phyloP scores from a whole-genome alignment of 208 protist genomes.

The Wallacemonas sp. region DNA sequence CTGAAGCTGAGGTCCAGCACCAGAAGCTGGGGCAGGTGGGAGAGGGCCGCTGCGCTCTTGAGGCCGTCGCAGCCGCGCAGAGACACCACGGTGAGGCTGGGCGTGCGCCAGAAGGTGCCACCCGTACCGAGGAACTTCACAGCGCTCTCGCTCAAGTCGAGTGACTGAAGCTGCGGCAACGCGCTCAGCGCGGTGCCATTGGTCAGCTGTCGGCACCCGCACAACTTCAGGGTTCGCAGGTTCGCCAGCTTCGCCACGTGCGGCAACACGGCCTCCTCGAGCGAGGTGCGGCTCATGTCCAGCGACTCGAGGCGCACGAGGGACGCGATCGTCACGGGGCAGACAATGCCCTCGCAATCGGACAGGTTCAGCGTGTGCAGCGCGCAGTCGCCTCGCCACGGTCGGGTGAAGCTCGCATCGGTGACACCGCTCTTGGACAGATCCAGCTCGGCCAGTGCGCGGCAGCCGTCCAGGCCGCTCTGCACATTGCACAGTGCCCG shows the following conservation, averaged over 20 bases:
- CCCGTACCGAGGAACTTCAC: constrained; percentile 17
- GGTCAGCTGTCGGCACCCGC: constrained; percentile 26
- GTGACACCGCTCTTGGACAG: constrained; percentile 34
- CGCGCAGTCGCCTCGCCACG: constrained; percentile 6
- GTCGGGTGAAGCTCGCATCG: constrained; percentile 24
- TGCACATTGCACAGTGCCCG: constrained; percentile 24
- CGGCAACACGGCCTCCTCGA: constrained; percentile 2
- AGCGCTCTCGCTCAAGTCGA: constrained; percentile 32
- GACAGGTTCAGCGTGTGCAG: constrained; percentile 25
- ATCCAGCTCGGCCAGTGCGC: constrained; percentile 25
- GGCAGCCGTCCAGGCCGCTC: constrained; percentile 24
- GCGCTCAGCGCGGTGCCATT: constrained; percentile 30
- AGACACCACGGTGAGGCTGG: constrained; percentile 16
- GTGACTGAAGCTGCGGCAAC: constrained; percentile 23
- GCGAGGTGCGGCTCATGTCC: constrained; percentile 19
- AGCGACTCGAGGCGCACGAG: constrained; percentile 21
- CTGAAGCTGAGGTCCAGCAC: constrained; percentile 16
- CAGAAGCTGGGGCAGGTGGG: constrained; percentile 19
- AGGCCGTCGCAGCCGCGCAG: constrained; percentile 17
- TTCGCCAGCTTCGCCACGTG: constrained; percentile 9
- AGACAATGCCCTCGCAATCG: constrained; percentile 14
- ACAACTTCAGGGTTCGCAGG: constrained; percentile 28
- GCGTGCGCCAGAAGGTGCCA: constrained; percentile 16
- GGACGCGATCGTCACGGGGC: constrained; percentile 5
- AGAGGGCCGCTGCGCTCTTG: constrained; percentile 14